These are phyloP conservation scores for Furcasterigmium sp. DNA, from an alignment of 2,329 filamentous ascomycete species.

Conservation along the genomic window DNA sequence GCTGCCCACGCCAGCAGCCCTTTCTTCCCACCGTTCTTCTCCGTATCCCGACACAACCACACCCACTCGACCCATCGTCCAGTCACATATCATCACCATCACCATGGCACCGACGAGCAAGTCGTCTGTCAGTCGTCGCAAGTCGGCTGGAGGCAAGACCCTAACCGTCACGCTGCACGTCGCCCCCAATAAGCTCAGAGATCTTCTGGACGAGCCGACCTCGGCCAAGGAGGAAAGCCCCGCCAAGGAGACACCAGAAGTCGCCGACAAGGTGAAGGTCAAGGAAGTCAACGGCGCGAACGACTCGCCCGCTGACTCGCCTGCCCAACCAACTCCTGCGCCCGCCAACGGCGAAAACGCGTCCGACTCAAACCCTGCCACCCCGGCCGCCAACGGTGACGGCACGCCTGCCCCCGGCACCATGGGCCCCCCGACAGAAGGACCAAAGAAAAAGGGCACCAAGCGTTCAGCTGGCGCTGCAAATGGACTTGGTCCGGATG, in stretches of 20 bases:
- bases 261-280: constrained; percentile 17
- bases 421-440: constrained; percentile 58
- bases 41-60: not conserved
- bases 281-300: constrained; percentile 29
- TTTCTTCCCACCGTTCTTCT: not conserved
- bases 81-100: constrained; percentile 1
- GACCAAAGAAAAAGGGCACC: constrained; percentile 69
- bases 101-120: constrained; percentile 9
- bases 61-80: not conserved
- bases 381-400: constrained; percentile 40
- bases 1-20: not conserved
- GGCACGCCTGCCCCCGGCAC: constrained; percentile 49
- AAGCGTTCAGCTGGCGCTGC: constrained; percentile 63
- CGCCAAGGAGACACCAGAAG: constrained; percentile 30
- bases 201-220: constrained; percentile 39
- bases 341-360: constrained; percentile 49
- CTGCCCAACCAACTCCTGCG: constrained; percentile 7
- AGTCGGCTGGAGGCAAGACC: constrained; percentile 15
- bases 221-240: constrained; percentile 36
- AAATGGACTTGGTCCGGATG: constrained; percentile 57
- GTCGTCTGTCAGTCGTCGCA: constrained; percentile 11
- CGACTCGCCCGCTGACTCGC: constrained; percentile 39
- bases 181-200: constrained; percentile 42
- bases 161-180: constrained; percentile 50
- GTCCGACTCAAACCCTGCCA: constrained; percentile 55